A percentile compares a stretch with the other conserved stretches of the same genome.
Evolutionary conservation across 306 rosid species (phyloP).

Genomic region (Echinosophora koreensis): DNA sequence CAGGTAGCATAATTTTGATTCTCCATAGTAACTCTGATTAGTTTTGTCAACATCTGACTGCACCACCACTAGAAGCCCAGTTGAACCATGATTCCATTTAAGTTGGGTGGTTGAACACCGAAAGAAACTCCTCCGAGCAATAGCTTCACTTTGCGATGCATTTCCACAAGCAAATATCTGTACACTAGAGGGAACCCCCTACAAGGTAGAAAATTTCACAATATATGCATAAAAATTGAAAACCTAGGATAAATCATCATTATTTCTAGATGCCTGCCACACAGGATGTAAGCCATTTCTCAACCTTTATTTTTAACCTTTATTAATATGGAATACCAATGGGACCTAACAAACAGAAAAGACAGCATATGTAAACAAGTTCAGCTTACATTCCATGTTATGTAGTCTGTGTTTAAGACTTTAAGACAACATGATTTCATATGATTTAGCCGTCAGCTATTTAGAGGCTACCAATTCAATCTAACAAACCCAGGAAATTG

Average conservation of each 20-base stretch:
- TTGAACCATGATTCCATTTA: constrained; percentile 85
- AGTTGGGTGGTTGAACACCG: constrained; percentile 87
- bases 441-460: constrained; percentile 19
- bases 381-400: constrained; percentile 2
- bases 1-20: constrained; percentile 85
- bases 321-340: constrained; percentile 23
- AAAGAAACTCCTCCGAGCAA: constrained; percentile 87
- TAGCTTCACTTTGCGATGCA: constrained; percentile 71
- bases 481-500: constrained; percentile 23
- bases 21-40: constrained; percentile 97
- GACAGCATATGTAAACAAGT: constrained; percentile 19
- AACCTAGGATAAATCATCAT: not conserved
- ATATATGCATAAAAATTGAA: constrained; percentile 28
- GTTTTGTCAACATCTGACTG: constrained; percentile 98
- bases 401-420: not conserved
- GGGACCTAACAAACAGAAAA: constrained; percentile 4
- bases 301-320: not conserved
- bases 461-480: not conserved
- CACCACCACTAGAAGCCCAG: constrained; percentile 83
- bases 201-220: constrained; percentile 41
- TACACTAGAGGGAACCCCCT: constrained; percentile 95
- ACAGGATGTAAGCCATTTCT: constrained; percentile 17
- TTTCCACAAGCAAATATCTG: constrained; percentile 73
- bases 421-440: constrained; percentile 13
- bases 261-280: constrained; percentile 31